Conservation (phyloP, 306 rosid genomes). For the Macrotyloma uniflorum region DNA sequence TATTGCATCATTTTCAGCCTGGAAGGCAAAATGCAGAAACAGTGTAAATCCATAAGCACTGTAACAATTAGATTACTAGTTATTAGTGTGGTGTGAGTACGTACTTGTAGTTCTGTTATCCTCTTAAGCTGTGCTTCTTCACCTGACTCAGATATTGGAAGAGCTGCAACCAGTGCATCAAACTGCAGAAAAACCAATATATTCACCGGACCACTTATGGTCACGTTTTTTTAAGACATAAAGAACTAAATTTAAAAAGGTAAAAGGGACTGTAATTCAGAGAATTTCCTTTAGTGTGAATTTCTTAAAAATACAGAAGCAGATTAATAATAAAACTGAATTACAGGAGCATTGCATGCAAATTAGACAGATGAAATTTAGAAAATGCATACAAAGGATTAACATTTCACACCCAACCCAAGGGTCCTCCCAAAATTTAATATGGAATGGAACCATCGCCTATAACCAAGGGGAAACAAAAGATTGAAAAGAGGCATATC, state of each 20-base stretch:
- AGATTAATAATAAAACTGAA: too few relatives aligned
- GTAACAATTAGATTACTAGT: neutral
- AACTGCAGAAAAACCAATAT: constrained; percentile 55
- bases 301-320: too few relatives aligned
- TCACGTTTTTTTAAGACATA: too few relatives aligned
- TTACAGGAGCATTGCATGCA: too few relatives aligned
- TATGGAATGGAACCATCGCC: neutral
- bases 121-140: constrained; percentile 80
- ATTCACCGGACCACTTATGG: constrained; percentile 14
- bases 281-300: too few relatives aligned
- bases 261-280: too few relatives aligned
- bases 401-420: too few relatives aligned
- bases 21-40: constrained; percentile 23
- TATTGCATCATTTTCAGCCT: constrained; percentile 85
- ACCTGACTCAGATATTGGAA: constrained; percentile 76
- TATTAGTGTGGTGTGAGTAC: constrained; percentile 4
- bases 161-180: constrained; percentile 83
- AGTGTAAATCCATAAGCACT: constrained; percentile 1
- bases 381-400: too few relatives aligned
- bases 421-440: neutral
- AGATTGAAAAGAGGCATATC: neutral
- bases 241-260: too few relatives aligned
- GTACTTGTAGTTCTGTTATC: constrained; percentile 86
- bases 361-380: too few relatives aligned
- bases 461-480: neutral